Evolutionary conservation across 2,329 filamentous ascomycete species (phyloP), one percentile per base, ranked within the genome.

Genomic region (Blastomyces parvus): DNA sequence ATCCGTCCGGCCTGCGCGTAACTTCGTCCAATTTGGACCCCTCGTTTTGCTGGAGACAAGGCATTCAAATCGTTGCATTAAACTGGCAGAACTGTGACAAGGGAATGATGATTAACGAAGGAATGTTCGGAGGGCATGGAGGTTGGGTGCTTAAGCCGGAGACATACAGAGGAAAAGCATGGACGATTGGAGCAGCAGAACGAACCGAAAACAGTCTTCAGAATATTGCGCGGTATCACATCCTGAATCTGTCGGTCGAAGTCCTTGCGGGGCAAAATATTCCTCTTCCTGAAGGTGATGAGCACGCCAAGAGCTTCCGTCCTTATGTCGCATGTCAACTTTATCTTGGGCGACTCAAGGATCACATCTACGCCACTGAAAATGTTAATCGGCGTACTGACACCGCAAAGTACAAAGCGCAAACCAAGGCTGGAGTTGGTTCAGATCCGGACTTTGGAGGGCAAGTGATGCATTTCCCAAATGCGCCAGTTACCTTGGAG

Each of bases 91-190:
- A 87, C 65, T 87, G 89, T 74, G 91, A 97, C 70, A 88, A 90
- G 69, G 91, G 90, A 40, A 95, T 95, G 87, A 97, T 97, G 93
- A 83, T 96, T 17, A 97, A 97, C 72, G 87, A 94, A 71, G 92
- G 86, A 69, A 94, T 96, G 90, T 96, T 96, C 75, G 83, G 86
- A 1, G 89, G 86, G 11, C 88, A 89, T 60, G 79, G 84, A 52
- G 92, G 93, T 50, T 97, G 90, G 89, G 85, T 92, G 2, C 81
- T 94, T 65, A 97, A 97, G 76, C 91, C 92, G 0, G 74, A 82
- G 40, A 88, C 88, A 19, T 94, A 91, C 73, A 87, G 86, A 64
- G 65, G 65, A 63, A 61, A 27, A 42, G 44, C 59, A 57, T 60
- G 59, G 59, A 36, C 58, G 77, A 74, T 53, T 76, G 48, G 7